These are phyloP conservation scores for Chrysanthemum seticuspe DNA, from an alignment of 129 eudicot genomes.

Conservation along the genomic window DNA sequence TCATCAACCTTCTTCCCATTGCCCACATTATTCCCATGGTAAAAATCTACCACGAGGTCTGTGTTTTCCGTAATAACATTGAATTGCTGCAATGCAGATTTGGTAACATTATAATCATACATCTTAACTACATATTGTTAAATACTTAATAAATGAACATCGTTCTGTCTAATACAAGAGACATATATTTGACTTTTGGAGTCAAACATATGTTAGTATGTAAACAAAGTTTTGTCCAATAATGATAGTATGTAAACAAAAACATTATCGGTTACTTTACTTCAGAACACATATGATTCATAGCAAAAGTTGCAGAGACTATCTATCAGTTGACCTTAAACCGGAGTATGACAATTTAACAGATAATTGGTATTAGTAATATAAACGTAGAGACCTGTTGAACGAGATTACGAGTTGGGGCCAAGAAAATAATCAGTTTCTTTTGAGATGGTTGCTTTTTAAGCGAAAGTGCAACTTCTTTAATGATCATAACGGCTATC, in stretches of 20 bases:
- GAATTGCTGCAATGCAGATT: conserved; percentile 51
- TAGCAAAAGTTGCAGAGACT: too few species aligned
- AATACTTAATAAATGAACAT: background rate
- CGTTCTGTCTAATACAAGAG: background rate
- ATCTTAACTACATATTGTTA: background rate
- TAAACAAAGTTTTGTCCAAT: background rate
- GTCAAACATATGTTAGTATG: background rate
- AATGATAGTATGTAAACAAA: background rate
- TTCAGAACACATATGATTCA: background rate
- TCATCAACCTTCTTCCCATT: conserved; percentile 53
- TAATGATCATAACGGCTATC: conserved; percentile 68
- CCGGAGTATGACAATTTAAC: too few species aligned
- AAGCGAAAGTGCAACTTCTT: conserved; percentile 41
- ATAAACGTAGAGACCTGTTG: conserved; percentile 38
- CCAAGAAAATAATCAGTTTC: conserved; percentile 62
- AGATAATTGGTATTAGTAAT: too few species aligned
- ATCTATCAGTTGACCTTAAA: too few species aligned
- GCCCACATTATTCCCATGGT: conserved; percentile 51
- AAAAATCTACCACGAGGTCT: conserved; percentile 56
- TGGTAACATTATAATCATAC: background rate
- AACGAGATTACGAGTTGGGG: conserved; percentile 73
- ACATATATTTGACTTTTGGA: background rate
- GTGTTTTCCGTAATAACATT: conserved; percentile 50
- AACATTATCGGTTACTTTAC: background rate
- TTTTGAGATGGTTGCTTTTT: conserved; percentile 22